Evolutionary conservation across 371 early-diverging fungal genomes (phyloP), one percentile per base, ranked within the genome.

Genomic region (Rhizopus arrhizus): DNA sequence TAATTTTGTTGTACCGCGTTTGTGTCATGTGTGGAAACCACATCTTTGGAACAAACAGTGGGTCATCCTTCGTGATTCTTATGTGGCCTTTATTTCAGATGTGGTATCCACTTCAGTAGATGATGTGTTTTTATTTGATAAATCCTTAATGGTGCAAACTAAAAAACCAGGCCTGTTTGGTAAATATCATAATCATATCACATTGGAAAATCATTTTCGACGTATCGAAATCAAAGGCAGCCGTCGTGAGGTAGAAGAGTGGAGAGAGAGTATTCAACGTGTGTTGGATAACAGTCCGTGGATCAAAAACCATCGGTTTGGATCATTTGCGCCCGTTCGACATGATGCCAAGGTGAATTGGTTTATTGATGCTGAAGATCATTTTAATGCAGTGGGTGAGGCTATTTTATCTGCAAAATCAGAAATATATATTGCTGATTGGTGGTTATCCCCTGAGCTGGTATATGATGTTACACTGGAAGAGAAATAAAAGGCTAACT

Each of bases 341-440:
- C 69, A 84, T 43, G 63, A 82, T 56, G 78, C 84, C 40, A 88
- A 85, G 45, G 81, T 87, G 9, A 79, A 86, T 48, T 94, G 86
- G 81, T 93, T 86, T 74, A 85, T 95, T 5, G 95, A 95, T 64
- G 94, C 87, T 47, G 86, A 88, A 74, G 90, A 90, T 65, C 94
- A 95, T 68, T 94, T 93, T 58, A 80, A 83, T 59, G 89, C 89
- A 0, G 78, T 95, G 60, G 85, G 80, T 35, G 97, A 91, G 54
- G 90, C 91, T 13, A 79, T 95, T 56, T 65, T 86, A 52, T 81
- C 84, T 22, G 95, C 96, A 29, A 88, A 87, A 62, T 80, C 82
- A 13, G 85, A 84, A 56, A 91, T 95, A 34, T 94, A 87, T 69
- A 94, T 95, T 58, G 77, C 76, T 13, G 73, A 80, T 60, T 76